These are phyloP conservation scores for Candida verbasci DNA, from an alignment of 805 yeast genomes.

Conservation along the genomic window DNA sequence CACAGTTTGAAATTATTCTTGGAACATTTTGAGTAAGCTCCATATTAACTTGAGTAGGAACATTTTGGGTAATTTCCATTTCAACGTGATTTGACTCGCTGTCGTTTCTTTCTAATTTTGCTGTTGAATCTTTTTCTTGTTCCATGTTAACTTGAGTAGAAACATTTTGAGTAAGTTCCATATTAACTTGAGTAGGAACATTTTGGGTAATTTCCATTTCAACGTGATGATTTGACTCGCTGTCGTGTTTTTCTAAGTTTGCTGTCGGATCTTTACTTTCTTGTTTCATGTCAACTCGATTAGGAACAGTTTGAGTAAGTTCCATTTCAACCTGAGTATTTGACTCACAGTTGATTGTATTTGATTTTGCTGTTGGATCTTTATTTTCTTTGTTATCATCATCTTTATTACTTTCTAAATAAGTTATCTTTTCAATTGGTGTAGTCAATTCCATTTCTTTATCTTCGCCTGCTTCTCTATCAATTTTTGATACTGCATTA, in stretches of 20 bases:
- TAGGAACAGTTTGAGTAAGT: background rate
- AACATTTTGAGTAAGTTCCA: slow-evolving; percentile 18
- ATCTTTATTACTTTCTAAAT: background rate
- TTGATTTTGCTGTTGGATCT: background rate
- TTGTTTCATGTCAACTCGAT: too few species aligned
- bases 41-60: slow-evolving; percentile 2
- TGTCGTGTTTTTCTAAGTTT: too few species aligned
- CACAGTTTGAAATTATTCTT: too few species aligned
- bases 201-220: slow-evolving; percentile 4
- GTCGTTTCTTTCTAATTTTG: too few species aligned
- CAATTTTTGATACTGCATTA: too few species aligned
- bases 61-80: slow-evolving; percentile 6
- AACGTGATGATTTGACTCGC: background rate
- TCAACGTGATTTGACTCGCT: background rate
- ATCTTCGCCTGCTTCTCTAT: too few species aligned
- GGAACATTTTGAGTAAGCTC: slow-evolving; percentile 4
- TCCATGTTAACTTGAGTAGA: too few species aligned
- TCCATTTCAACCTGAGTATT: background rate
- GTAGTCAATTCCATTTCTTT: slow-evolving; percentile 23
- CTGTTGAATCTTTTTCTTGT: background rate
- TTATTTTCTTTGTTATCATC: background rate
- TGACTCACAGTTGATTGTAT: background rate
- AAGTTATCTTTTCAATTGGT: slow-evolving; percentile 4
- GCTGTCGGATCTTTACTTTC: too few species aligned
- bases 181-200: slow-evolving; percentile 6